Conservation (phyloP, 768 basidiomycete genomes). For the Mycena indigotica region DNA sequence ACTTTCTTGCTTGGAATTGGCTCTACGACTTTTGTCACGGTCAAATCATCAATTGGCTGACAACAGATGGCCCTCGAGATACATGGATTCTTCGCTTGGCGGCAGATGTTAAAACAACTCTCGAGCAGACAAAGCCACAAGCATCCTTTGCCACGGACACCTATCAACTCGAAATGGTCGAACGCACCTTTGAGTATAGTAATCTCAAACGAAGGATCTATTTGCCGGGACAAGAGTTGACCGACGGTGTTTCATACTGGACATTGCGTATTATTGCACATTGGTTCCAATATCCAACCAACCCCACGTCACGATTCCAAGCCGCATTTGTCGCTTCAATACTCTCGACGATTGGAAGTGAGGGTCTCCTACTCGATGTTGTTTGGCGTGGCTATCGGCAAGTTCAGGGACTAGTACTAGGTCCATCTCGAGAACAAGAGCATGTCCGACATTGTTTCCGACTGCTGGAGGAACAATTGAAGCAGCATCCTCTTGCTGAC, state of each 20-base stretch:
- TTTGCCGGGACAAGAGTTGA: neutral
- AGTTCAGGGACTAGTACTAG: neutral
- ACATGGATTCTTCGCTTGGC: neutral
- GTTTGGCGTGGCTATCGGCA: neutral
- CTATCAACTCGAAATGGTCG: neutral
- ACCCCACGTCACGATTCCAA: neutral
- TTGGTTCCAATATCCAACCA: neutral
- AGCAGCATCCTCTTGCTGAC: neutral
- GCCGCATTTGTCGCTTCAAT: neutral
- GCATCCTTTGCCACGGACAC: neutral
- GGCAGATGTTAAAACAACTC: neutral
- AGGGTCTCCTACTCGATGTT: neutral
- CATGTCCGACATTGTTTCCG: neutral
- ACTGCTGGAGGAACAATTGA: neutral
- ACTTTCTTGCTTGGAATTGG: neutral
- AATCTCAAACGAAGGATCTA: neutral
- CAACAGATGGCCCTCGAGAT: neutral
- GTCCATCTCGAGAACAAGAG: neutral
- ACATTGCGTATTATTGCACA: neutral
- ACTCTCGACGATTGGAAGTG: neutral
- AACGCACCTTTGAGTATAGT: neutral
- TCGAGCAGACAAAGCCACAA: neutral
- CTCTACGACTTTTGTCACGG: neutral
- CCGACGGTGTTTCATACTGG: neutral
- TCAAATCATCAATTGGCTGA: neutral